Base-by-base conservation (phyloP, 805 yeast species). In the Ogataea methylovora region DNA sequence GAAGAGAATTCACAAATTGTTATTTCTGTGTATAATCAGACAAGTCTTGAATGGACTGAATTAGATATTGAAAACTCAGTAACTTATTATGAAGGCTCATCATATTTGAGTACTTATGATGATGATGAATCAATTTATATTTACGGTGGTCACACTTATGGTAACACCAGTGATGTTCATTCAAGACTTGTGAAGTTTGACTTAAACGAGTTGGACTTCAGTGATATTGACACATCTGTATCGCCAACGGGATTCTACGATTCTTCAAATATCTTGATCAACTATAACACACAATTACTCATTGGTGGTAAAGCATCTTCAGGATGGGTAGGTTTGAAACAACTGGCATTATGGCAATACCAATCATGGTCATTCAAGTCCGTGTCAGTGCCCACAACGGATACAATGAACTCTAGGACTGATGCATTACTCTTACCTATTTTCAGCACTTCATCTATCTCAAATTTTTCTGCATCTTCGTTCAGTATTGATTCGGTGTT, bases 271-370 rank as follows among this genome's bases (percentile, higher is more conserved):
- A 17, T 65, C 13, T 52, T 65, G 39, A 64, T 75, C 1, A 52
- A 62, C 21, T 65, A 73, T 8, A 65, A 59, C 34, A 59, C 71
- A 3, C 72, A 65, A 41, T 52, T 78, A 24, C 51, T 84, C 3
- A 59, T 84, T 27, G 94, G 92, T 0, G 94, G 94, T 3, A 63
- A 63, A 34, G 69, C 84, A 3, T 45, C 52, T 5, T 46, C 58
- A 3, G 86, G 86, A 1, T 82, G 88, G 86, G 71, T 82, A 24
- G 71, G 73, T 41, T 72, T 83, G 78, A 68, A 69, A 44, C 92
- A 83, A 54, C 58, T 81, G 14, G 90, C 92, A 0, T 54, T 79
- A 2, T 82, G 87, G 84, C 77, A 76, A 44, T 75, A 73, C 40
- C 62, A 65, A 32, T 59, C 83, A 8, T 84, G 94, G 94, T 69